Base-by-base conservation (phyloP, 345 rosid genomes). In the Punica granatum region DNA sequence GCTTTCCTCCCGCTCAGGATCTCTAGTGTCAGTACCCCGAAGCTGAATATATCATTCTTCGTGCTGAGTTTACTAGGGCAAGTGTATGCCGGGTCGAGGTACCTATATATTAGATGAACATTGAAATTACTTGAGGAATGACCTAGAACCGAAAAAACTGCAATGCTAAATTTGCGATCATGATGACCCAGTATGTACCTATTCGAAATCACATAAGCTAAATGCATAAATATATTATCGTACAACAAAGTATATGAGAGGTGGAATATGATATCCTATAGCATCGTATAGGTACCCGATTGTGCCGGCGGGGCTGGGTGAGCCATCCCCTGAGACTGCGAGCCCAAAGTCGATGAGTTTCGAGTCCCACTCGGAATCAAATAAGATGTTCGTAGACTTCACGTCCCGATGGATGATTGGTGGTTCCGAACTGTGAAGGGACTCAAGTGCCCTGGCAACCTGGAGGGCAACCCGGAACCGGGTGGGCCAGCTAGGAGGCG, bases 261-360 rank as follows among this genome's bases (percentile, higher is more conserved):
- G 41, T 37, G 5, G 41, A 4, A 37, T 37, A 11, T 37, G 6
- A 37, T 37, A 11, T 37, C 41, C 41, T 4, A 37, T 11, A 37
- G 5, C 41, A 37, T 37, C 5, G 41, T 37, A 37, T 11, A 37
- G 11, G 41, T 89, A 89, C 16, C 96, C 96, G 2, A 89, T 80
- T 0, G 98, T 92, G 1, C 98, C 96, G 0, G 94, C 96, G 0
- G 96, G 94, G 88, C 4, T 2, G 85, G 87, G 0, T 83, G 90
- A 46, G 61, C 2, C 62, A 18, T 39, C 43, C 37, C 48, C 48
- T 48, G 34, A 48, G 43, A 85, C 78, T 4, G 92, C 84, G 3
- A 92, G 88, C 72, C 96, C 94, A 4, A 85, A 87, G 49, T 92
- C 96, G 0, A 85, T 86, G 46, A 92, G 67, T 79, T 82, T 92